A percentile compares a stretch with the other conserved stretches of the same genome.
These are phyloP conservation scores for Saksenaea vasiformis DNA, from an alignment of 371 early-diverging fungal species.

Conservation along the genomic window DNA sequence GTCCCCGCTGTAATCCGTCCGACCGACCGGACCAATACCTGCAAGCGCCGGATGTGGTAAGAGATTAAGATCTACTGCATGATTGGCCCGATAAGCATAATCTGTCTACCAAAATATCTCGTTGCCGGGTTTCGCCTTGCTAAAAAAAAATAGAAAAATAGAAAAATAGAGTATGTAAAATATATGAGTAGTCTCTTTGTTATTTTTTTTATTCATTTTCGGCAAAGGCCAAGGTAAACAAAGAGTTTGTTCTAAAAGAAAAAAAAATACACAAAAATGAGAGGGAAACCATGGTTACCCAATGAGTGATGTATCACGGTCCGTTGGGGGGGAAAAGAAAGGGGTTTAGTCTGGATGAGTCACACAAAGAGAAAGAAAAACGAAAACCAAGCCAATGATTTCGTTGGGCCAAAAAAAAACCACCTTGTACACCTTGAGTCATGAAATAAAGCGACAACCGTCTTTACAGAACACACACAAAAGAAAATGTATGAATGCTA, in stretches of 20 bases:
- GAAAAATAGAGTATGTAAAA: neutral
- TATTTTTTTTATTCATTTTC: too few species aligned
- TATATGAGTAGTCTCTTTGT: too few species aligned
- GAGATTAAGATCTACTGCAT: neutral
- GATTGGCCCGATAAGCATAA: conserved; percentile 5
- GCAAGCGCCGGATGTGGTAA: neutral
- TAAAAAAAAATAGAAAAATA: neutral
- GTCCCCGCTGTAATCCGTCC: conserved; percentile 1
- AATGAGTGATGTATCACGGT: neutral
- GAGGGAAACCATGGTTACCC: neutral
- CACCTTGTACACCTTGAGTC: conserved; percentile 7
- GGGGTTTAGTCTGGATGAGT: neutral
- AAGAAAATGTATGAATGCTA: neutral
- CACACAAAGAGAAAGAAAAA: neutral
- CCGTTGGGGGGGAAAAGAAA: neutral
- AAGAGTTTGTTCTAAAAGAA: too few species aligned
- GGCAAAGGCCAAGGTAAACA: too few species aligned
- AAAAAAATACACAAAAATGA: neutral
- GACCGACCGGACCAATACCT: neutral
- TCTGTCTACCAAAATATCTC: neutral
- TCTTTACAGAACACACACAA: neutral
- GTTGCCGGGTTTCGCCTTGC: neutral
- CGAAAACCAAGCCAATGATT: conserved; percentile 1
- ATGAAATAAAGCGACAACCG: neutral
- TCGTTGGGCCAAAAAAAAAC: neutral